Conservation (phyloP, 2,329 filamentous ascomycete species). For the Venturia aucupariae region DNA sequence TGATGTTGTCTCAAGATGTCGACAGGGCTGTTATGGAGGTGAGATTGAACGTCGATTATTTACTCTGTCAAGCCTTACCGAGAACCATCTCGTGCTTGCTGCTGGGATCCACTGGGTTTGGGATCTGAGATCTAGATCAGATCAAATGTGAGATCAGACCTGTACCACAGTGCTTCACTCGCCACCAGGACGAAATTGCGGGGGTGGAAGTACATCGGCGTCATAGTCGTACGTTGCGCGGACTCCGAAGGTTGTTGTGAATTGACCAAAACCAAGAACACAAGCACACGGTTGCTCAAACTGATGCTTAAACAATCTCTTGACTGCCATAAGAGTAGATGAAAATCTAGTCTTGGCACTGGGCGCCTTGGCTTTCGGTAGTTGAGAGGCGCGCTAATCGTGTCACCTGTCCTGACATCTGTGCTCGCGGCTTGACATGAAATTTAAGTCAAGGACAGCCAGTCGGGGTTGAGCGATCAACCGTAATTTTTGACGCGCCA, state of each 20-base stretch:
- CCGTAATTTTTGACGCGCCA: neutral
- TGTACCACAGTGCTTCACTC: neutral
- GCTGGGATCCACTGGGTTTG: neutral
- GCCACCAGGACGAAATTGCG: neutral
- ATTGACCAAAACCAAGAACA: neutral
- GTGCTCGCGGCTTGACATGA: neutral
- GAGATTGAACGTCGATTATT: neutral
- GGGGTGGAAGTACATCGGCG: neutral
- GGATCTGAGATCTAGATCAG: neutral
- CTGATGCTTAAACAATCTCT: neutral
- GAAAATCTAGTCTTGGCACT: neutral
- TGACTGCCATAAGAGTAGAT: neutral
- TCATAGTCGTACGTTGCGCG: neutral
- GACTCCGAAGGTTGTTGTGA: neutral
- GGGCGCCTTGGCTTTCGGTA: neutral
- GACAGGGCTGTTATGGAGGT: neutral
- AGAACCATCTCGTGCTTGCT: neutral
- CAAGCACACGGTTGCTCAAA: neutral
- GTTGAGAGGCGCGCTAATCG: neutral
- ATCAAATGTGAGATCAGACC: neutral
- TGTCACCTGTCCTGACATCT: neutral
- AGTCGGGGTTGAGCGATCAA: neutral
- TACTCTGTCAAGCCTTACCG: neutral
- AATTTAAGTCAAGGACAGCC: neutral
- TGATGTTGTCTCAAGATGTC: neutral